phyloP scores from a whole-genome alignment of 2,329 filamentous ascomycete genomes.

The Aspergillus quadrilineatus region DNA sequence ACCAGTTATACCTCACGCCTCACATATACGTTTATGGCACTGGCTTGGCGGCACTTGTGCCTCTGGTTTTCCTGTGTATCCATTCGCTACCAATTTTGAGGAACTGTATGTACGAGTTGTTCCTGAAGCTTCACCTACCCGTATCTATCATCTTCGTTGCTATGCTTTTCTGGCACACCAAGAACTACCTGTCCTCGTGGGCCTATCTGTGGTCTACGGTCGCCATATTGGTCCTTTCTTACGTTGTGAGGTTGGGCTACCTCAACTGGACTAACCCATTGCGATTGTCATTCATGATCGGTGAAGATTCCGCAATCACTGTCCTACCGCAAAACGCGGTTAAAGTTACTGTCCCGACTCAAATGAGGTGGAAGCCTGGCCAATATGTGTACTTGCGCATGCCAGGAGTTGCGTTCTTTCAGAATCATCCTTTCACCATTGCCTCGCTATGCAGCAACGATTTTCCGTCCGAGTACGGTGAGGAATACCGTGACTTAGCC shows the following conservation, averaged over 20 bases:
- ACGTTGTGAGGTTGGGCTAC: slow-evolving; percentile 73
- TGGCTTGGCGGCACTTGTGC: slow-evolving; percentile 74
- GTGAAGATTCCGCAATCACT: slow-evolving; percentile 86
- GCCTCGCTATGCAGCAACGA: slow-evolving; percentile 89
- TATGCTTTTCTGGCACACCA: slow-evolving; percentile 92
- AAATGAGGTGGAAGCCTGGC: slow-evolving; percentile 87
- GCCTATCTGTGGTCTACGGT: slow-evolving; percentile 80
- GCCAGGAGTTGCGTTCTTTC: slow-evolving; percentile 84
- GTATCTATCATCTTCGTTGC: slow-evolving; percentile 77
- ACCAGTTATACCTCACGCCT: slow-evolving; percentile 66
- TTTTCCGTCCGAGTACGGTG: slow-evolving; percentile 87
- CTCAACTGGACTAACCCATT: slow-evolving; percentile 87
- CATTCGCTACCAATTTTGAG: slow-evolving; percentile 80
- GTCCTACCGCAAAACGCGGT: slow-evolving; percentile 91
- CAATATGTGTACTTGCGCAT: slow-evolving; percentile 95
- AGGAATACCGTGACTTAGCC: slow-evolving; percentile 82
- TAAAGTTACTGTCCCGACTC: slow-evolving; percentile 90
- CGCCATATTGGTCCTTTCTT: slow-evolving; percentile 74
- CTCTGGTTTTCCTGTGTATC: slow-evolving; percentile 77
- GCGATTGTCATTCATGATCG: slow-evolving; percentile 76
- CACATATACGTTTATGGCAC: slow-evolving; percentile 73
- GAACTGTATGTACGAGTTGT: slow-evolving; percentile 78
- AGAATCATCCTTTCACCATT: slow-evolving; percentile 95
- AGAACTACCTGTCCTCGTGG: slow-evolving; percentile 90
- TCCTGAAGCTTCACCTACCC: slow-evolving; percentile 78